Conservation (phyloP, 768 basidiomycete species). For the Panaeolus papilionaceus region DNA sequence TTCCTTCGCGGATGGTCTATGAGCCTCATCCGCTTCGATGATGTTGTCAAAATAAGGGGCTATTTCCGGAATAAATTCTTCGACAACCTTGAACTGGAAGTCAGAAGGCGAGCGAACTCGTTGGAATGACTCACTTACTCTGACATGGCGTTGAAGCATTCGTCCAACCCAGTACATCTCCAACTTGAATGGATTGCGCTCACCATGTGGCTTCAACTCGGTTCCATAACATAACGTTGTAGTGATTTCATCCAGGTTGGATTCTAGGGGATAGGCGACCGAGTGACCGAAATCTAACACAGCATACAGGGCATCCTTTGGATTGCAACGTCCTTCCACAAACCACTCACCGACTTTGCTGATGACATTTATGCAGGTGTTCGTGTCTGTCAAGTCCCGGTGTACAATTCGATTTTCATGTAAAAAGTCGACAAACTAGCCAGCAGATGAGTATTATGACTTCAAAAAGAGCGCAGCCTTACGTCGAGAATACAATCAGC, state of each 20-base stretch:
- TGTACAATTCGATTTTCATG: slow-evolving; percentile 26
- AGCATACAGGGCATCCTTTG: slow-evolving; percentile 17
- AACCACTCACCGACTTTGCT: neutral
- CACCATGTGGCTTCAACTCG: too few relatives aligned
- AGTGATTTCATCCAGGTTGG: neutral
- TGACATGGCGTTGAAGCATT: too few relatives aligned
- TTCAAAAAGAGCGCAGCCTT: too few relatives aligned
- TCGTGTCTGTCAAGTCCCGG: slow-evolving; percentile 21
- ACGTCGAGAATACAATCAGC: neutral
- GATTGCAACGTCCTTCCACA: slow-evolving; percentile 7
- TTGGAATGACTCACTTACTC: too few relatives aligned
- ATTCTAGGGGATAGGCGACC: neutral
- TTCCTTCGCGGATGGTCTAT: neutral
- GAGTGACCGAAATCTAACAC: slow-evolving; percentile 21
- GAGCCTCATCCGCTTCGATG: neutral
- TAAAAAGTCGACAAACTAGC: slow-evolving; percentile 20
- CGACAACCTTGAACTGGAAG: neutral
- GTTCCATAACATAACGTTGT: too few relatives aligned
- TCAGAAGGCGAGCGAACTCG: too few relatives aligned
- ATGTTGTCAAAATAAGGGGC: slow-evolving; percentile 2
- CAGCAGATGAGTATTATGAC: neutral
- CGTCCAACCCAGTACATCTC: too few relatives aligned
- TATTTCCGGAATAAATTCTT: slow-evolving; percentile 9
- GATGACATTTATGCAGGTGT: slow-evolving; percentile 23
- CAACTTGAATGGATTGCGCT: too few relatives aligned